Evolutionary conservation across 129 eudicot genomes (phyloP).

Genomic region (Lactuca saligna): DNA sequence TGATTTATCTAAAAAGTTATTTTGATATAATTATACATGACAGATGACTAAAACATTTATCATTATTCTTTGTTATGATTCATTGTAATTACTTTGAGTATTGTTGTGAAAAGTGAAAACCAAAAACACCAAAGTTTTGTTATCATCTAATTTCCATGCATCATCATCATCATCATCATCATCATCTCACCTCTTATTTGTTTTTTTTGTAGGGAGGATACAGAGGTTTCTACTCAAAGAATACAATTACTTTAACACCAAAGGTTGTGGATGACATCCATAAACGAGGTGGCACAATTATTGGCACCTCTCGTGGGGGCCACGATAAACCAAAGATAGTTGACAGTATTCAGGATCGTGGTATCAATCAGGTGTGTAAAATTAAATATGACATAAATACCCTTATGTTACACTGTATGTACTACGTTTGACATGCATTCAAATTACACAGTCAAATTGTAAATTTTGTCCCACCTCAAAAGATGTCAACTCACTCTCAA

Average conservation of each 20-base stretch:
- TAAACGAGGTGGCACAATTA: constrained; percentile 89
- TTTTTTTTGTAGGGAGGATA: constrained; percentile 77
- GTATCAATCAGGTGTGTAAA: constrained; percentile 69
- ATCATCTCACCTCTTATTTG: background rate
- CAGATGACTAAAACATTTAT: too few species aligned
- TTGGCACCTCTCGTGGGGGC: constrained; percentile 91
- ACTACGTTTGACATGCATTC: background rate
- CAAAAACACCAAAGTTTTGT: background rate
- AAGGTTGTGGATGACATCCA: constrained; percentile 85
- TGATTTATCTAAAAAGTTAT: too few species aligned
- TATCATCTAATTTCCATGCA: background rate
- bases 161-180: background rate
- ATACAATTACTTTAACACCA: constrained; percentile 65
- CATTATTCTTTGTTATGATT: constrained; percentile 2
- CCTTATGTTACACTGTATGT: too few species aligned
- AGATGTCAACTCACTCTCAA: too few species aligned
- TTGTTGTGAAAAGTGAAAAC: background rate
- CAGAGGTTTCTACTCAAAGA: constrained; percentile 78
- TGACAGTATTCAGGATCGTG: constrained; percentile 91
- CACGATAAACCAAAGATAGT: constrained; percentile 82
- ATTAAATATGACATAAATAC: too few species aligned
- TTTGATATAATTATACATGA: too few species aligned
- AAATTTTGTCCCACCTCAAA: background rate
- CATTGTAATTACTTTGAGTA: constrained; percentile 1
- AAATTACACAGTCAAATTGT: background rate